A percentile compares a stretch with the other conserved stretches of the same genome.
Evolutionary conservation across 1,139 yeast species (phyloP).

Genomic region (Geotrichum carabidarum): DNA sequence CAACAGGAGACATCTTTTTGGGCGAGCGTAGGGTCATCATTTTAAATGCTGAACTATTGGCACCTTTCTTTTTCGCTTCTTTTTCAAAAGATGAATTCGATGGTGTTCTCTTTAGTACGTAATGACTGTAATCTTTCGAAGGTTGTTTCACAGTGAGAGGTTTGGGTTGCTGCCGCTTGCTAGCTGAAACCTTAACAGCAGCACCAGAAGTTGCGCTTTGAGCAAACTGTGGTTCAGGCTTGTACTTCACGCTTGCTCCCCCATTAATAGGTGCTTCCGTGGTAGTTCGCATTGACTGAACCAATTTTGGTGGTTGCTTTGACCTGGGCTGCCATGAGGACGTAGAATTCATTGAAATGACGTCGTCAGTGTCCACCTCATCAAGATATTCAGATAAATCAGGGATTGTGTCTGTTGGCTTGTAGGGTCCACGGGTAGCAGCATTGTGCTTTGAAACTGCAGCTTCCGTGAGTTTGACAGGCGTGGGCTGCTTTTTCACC

Average conservation of each 20-base stretch:
- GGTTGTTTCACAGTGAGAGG: background rate
- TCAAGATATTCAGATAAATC: constrained; percentile 3
- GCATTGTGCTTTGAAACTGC: background rate
- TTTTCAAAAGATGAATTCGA: constrained; percentile 23
- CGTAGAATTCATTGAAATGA: constrained; percentile 30
- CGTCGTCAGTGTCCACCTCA: constrained; percentile 27
- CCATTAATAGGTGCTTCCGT: background rate
- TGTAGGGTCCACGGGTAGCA: background rate
- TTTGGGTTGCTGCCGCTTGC: background rate
- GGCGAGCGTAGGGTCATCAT: constrained; percentile 24
- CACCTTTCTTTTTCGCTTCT: background rate
- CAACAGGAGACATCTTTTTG: background rate
- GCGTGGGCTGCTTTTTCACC: background rate
- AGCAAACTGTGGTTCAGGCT: background rate
- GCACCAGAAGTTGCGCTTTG: background rate
- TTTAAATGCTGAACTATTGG: constrained; percentile 21
- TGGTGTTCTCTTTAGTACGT: constrained; percentile 20
- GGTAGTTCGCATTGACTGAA: background rate
- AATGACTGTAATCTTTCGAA: constrained; percentile 5
- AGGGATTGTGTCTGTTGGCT: background rate
- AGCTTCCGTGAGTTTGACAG: background rate
- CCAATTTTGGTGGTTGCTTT: constrained; percentile 20
- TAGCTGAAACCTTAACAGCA: background rate
- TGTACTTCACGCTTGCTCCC: background rate
- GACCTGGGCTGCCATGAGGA: constrained; percentile 32